Percentiles rank a stretch among this genome's conserved stretches.
Conservation (phyloP, 78 protist species). For the Thecamonas trahens region DNA sequence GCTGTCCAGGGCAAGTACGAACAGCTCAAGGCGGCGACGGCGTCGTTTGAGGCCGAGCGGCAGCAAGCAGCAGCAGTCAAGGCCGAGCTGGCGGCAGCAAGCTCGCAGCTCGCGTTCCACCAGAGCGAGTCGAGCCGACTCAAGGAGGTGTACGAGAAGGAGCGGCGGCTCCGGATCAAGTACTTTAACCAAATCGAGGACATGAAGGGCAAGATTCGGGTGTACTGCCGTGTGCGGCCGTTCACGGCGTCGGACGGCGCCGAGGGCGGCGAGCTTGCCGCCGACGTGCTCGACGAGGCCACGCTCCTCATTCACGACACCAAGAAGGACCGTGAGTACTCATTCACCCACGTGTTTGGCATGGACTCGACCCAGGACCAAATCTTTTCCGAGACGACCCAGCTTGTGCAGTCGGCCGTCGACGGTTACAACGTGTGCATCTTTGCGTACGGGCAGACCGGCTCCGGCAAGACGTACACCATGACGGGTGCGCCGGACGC, state of each 20-base stretch:
- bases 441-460: constrained; percentile 82
- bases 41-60: no score
- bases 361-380: constrained; percentile 41
- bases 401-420: constrained; percentile 53
- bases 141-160: neutral
- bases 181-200: neutral
- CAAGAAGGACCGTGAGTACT: constrained; percentile 9
- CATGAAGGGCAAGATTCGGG: constrained; percentile 76
- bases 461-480: constrained; percentile 80
- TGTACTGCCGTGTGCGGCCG: constrained; percentile 77
- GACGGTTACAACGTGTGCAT: constrained; percentile 84
- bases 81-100: no score
- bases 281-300: neutral
- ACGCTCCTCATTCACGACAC: neutral
- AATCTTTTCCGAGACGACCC: constrained; percentile 70
- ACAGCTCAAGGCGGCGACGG: no score
- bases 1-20: no score
- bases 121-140: no score
- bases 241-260: no score
- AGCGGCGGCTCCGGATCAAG: constrained; percentile 1
- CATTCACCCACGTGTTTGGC: constrained; percentile 62
- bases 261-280: neutral
- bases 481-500: constrained; percentile 55
- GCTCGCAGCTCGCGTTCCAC: no score
- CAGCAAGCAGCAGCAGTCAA: no score